Conservation (phyloP, 257 asterid species). For the Solanum piurae region DNA sequence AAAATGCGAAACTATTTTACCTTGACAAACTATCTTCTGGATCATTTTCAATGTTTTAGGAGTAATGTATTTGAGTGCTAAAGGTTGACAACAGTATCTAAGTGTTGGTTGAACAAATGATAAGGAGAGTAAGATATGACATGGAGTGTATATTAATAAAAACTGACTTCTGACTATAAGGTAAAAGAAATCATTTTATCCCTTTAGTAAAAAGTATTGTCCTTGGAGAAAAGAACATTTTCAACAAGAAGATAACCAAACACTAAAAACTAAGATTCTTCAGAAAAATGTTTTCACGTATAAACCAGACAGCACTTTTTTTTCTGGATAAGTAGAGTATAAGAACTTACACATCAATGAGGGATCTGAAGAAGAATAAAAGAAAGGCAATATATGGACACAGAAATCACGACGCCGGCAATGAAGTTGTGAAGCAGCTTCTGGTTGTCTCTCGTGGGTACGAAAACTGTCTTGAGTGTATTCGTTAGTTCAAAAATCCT, state of each 20-base stretch:
- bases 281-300: not conserved
- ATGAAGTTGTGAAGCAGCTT: slow-evolving; percentile 52
- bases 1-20: not conserved
- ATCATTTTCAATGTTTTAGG: not conserved
- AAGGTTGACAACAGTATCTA: not conserved
- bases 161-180: not conserved
- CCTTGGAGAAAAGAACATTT: not conserved
- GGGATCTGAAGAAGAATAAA: slow-evolving; percentile 70
- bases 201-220: not conserved
- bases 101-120: not conserved
- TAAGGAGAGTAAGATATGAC: not conserved
- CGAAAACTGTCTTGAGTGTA: slow-evolving; percentile 64
- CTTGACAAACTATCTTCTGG: not conserved
- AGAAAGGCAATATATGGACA: slow-evolving; percentile 47
- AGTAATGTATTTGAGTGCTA: not conserved
- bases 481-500: slow-evolving; percentile 88
- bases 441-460: slow-evolving; percentile 68
- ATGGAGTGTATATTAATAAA: not conserved
- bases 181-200: not conserved
- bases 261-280: not conserved
- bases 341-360: not conserved
- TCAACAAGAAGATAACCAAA: not conserved
- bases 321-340: not conserved
- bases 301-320: not conserved
- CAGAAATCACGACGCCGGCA: slow-evolving; percentile 50